Base-by-base conservation (phyloP, 2,329 filamentous ascomycete species). In the Colletotrichum aenigma region DNA sequence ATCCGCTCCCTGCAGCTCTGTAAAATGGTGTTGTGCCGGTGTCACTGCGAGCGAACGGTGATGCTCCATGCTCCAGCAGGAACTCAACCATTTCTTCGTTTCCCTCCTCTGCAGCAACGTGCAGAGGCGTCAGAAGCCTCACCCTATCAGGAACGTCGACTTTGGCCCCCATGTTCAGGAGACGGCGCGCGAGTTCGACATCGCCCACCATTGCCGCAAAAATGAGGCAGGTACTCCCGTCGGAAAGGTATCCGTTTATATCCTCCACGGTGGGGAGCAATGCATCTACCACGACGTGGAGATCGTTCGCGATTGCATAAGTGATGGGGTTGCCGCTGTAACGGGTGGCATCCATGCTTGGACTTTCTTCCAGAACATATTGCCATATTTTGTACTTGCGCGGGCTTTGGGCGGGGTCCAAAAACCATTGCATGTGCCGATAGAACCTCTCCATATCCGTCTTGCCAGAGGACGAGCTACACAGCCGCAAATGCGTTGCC, bases 171-270 rank as follows among this genome's bases (percentile, higher is more conserved):
- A 0, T 0, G 5, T 2, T 48, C 5, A 48, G 38, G 8, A 48
- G 38, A 0, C 0, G 38, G 0, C 43, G 5, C 1, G 18, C 43
- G 6, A 48, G 18, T 1, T 7, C 1, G 10, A 48, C 18, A 1
- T 48, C 1, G 43, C 1, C 1, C 43, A 48, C n/a, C 0, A 13
- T 7, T 48, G 43, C 43, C 0, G 43, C 43, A 0, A 48, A 18
- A 48, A 48, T 0, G 3, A 48, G 18, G 13, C 43, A 48, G n/a
- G 43, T 48, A 0, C 43, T 48, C 1, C 43, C 43, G 10, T 21
- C 43, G 18, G 6, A 0, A 21, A 48, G 1, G 10, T 48, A 7
- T 21, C 0, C 10, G 0, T 48, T 21, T 0, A 48, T 0, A 0
- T 48, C 43, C 0, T 48, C 43, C 18, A 48, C 2, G 0, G 10